Percentiles rank a stretch among this genome's conserved stretches.
phyloP scores from a whole-genome alignment of 345 rosid genomes.

The Firmiana major region DNA sequence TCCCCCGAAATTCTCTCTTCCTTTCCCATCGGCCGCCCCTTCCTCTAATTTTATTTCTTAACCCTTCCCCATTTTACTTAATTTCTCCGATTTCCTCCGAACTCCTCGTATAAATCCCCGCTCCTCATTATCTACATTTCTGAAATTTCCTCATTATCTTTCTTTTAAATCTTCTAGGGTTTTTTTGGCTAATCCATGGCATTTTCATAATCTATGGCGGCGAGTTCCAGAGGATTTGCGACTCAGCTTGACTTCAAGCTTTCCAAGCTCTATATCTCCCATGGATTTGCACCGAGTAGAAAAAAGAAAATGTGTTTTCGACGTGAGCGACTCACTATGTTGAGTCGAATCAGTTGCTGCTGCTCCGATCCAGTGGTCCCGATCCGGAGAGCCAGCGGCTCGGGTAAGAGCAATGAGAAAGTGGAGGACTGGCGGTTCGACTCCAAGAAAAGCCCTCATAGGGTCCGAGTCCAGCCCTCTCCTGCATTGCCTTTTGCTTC shows the following conservation, averaged over 20 bases:
- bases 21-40: constrained; percentile 4
- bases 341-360: constrained; percentile 44
- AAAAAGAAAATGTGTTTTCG: constrained; percentile 30
- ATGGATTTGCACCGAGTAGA: constrained; percentile 28
- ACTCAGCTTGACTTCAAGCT: constrained; percentile 57
- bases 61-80: not conserved
- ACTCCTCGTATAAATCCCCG: not conserved
- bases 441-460: constrained; percentile 45
- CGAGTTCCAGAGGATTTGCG: constrained; percentile 50
- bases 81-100: constrained; percentile 8
- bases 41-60: not conserved
- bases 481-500: constrained; percentile 77
- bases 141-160: not conserved
- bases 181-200: constrained; percentile 34
- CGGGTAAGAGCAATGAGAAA: constrained; percentile 39
- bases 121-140: not conserved
- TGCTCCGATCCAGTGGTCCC: constrained; percentile 60
- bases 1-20: constrained; percentile 23
- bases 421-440: constrained; percentile 55
- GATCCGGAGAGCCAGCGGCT: constrained; percentile 35
- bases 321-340: constrained; percentile 10
- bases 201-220: constrained; percentile 53
- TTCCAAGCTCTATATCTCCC: constrained; percentile 32
- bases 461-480: constrained; percentile 51
- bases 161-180: constrained; percentile 21